Conservation (phyloP, 352 stramenopile species). For the Pythium guiyangense region DNA sequence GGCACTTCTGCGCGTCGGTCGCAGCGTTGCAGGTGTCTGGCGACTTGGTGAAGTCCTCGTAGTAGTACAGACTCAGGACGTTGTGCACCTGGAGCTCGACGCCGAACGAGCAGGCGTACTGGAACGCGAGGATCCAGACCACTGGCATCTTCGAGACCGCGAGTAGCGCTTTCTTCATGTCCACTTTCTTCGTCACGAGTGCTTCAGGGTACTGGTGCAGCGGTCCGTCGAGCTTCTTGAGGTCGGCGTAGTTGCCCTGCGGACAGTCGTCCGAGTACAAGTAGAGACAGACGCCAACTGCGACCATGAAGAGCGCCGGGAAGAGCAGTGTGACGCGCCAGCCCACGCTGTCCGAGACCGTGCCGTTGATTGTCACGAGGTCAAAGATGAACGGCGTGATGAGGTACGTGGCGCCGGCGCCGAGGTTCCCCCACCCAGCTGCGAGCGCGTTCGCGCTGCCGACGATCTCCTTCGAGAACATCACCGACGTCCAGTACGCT, state of each 20-base stretch:
- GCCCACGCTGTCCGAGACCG: slow-evolving; percentile 62
- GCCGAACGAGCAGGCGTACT: slow-evolving; percentile 93
- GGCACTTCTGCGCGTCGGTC: slow-evolving; percentile 21
- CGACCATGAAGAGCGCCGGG: slow-evolving; percentile 83
- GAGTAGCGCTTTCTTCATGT: too few relatives aligned
- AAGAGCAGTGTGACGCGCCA: slow-evolving; percentile 91
- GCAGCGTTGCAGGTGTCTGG: slow-evolving; percentile 18
- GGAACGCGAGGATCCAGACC: slow-evolving; percentile 86
- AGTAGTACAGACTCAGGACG: slow-evolving; percentile 88
- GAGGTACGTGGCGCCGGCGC: slow-evolving; percentile 85
- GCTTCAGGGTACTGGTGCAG: too few relatives aligned
- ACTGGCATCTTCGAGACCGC: slow-evolving; percentile 77
- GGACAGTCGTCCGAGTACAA: slow-evolving; percentile 90
- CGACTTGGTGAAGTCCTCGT: slow-evolving; percentile 69
- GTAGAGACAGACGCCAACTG: slow-evolving; percentile 60
- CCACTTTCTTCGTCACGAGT: slow-evolving; percentile 36
- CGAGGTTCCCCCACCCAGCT: slow-evolving; percentile 93
- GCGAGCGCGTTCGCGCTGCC: slow-evolving; percentile 91
- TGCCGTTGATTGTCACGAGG: slow-evolving; percentile 61
- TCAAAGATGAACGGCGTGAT: slow-evolving; percentile 88
- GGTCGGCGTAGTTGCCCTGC: slow-evolving; percentile 89
- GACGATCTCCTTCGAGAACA: slow-evolving; percentile 93
- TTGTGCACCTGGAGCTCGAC: slow-evolving; percentile 95
- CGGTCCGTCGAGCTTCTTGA: too few relatives aligned
- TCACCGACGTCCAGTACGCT: slow-evolving; percentile 91